Percentiles rank a stretch among this genome's conserved stretches.
Evolutionary conservation across 2,329 filamentous ascomycete species (phyloP).

Genomic region (Hansfordia pulvinata): DNA sequence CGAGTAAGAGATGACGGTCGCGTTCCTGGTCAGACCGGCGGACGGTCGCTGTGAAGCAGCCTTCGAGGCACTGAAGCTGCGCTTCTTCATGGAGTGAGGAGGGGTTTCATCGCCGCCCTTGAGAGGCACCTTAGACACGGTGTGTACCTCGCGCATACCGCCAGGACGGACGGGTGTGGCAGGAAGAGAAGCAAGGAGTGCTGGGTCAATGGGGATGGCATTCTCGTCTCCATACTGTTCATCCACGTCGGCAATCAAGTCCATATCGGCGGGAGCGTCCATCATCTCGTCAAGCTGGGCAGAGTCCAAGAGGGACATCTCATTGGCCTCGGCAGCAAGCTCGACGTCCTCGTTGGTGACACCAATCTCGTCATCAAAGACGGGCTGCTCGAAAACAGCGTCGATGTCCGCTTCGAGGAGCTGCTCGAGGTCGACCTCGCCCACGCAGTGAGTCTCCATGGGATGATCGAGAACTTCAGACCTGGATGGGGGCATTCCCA

Average conservation of each 20-base stretch:
- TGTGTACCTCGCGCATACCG: constrained; percentile 47
- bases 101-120: constrained; percentile 52
- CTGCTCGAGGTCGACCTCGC: constrained; percentile 19
- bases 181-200: constrained; percentile 24
- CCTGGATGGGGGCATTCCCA: constrained; percentile 24
- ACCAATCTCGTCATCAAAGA: constrained; percentile 31
- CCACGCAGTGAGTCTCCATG: constrained; percentile 38
- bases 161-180: constrained; percentile 40
- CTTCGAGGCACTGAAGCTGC: constrained; percentile 35
- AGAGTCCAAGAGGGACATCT: constrained; percentile 41
- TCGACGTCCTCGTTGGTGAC: constrained; percentile 42
- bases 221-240: constrained; percentile 59
- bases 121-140: constrained; percentile 64
- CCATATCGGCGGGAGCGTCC: constrained; percentile 24
- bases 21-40: constrained; percentile 29
- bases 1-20: constrained; percentile 40
- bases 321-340: constrained; percentile 43
- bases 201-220: constrained; percentile 38
- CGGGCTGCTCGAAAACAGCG: constrained; percentile 17
- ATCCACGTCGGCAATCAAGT: constrained; percentile 43
- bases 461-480: constrained; percentile 48
- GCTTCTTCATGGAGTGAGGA: constrained; percentile 30
- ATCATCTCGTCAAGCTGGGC: constrained; percentile 21
- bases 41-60: constrained; percentile 27
- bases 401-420: constrained; percentile 21